phyloP scores from a whole-genome alignment of 768 basidiomycete species.

The Hericium rajendrae region DNA sequence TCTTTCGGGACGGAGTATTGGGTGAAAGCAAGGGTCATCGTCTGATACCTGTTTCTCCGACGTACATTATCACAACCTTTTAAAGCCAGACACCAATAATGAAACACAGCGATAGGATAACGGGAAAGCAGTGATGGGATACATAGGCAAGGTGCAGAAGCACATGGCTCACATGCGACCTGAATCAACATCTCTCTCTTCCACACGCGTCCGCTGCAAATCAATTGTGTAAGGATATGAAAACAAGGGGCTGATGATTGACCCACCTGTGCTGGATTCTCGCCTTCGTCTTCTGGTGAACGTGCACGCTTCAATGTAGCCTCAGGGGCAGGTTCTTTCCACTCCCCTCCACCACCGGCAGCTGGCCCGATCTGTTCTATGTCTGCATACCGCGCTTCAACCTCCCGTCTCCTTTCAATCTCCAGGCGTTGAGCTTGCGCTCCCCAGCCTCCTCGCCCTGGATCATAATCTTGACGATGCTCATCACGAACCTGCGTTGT shows the following conservation, averaged over 20 bases:
- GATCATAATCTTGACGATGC: slow-evolving; percentile 93
- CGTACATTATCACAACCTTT: neutral
- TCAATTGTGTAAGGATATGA: slow-evolving; percentile 15
- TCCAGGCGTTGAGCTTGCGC: slow-evolving; percentile 72
- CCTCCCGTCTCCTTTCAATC: slow-evolving; percentile 66
- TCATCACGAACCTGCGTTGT: slow-evolving; percentile 68
- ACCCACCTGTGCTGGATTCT: slow-evolving; percentile 44
- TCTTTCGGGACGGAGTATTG: slow-evolving; percentile 27
- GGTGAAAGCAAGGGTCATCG: slow-evolving; percentile 40
- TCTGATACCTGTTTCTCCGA: slow-evolving; percentile 27
- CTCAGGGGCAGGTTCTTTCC: slow-evolving; percentile 50
- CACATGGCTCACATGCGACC: slow-evolving; percentile 2
- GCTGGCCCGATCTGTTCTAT: slow-evolving; percentile 71
- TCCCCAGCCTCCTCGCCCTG: slow-evolving; percentile 92
- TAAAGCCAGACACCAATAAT: neutral
- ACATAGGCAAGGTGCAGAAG: slow-evolving; percentile 5
- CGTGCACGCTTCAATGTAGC: slow-evolving; percentile 54
- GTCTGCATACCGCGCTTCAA: slow-evolving; percentile 82
- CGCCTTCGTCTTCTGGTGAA: slow-evolving; percentile 73
- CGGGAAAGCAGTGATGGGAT: slow-evolving; percentile 10
- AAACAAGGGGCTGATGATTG: slow-evolving; percentile 1
- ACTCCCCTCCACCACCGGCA: slow-evolving; percentile 78
- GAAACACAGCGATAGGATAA: no score
- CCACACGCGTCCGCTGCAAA: slow-evolving; percentile 52
- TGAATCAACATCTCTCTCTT: slow-evolving; percentile 50